Conservation (phyloP, 495 filamentous ascomycete species). For the Aspergillus bridgeri region DNA sequence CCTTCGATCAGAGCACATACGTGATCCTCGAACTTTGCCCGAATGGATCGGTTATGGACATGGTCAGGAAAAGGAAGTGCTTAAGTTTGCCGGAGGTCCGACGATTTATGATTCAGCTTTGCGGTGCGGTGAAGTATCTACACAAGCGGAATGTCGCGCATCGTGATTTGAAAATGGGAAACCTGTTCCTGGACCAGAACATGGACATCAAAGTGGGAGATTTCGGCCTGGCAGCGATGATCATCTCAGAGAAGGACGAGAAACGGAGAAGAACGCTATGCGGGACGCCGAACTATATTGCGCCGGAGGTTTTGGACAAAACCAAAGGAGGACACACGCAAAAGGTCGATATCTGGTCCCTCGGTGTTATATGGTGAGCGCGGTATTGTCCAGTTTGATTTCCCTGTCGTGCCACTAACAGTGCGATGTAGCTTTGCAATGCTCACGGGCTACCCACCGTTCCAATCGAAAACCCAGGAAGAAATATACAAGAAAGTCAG, state of each 20-base stretch:
- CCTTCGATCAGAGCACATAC: conserved; percentile 83
- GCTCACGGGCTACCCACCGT: conserved; percentile 85
- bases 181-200: conserved; percentile 89
- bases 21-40: conserved; percentile 91
- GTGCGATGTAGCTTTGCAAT: conserved; percentile 67
- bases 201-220: conserved; percentile 99
- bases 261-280: conserved; percentile 86
- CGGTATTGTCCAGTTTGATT: not conserved
- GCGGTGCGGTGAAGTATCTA: conserved; percentile 95
- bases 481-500: conserved; percentile 79
- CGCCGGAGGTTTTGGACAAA: conserved; percentile 82
- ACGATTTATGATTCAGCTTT: conserved; percentile 87
- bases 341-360: conserved; percentile 94
- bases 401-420: conserved; percentile 14
- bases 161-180: conserved; percentile 95
- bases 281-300: conserved; percentile 98
- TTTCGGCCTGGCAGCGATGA: conserved; percentile 91
- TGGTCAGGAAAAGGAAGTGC: conserved; percentile 84
- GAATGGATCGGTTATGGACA: conserved; percentile 98
- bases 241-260: conserved; percentile 81
- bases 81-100: conserved; percentile 88
- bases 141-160: conserved; percentile 94
- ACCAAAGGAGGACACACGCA: conserved; percentile 83
- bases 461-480: conserved; percentile 80
- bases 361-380: conserved; percentile 89